These are phyloP conservation scores for Termitomyces sp. DNA, from an alignment of 768 basidiomycete species.

Conservation along the genomic window DNA sequence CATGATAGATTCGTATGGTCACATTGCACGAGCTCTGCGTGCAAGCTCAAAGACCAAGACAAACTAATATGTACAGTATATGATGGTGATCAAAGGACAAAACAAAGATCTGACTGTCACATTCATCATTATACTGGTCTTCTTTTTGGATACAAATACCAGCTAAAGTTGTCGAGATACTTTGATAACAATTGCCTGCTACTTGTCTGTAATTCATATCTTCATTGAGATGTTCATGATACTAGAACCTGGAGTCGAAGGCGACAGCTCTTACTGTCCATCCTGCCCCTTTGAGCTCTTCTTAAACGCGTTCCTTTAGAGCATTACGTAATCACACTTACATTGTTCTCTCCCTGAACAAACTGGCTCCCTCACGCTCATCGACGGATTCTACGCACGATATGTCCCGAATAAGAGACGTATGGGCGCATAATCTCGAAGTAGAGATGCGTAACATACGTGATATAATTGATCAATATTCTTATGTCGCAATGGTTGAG, in stretches of 20 bases:
- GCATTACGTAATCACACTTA: not conserved
- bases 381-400: conserved; percentile 14
- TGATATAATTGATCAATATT: conserved; percentile 82
- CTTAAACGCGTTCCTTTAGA: not conserved
- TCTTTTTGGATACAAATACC: not conserved
- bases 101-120: not conserved
- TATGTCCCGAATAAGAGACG: conserved; percentile 88
- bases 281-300: not conserved
- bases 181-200: not conserved
- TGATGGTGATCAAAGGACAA: not conserved
- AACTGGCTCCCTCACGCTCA: conserved; percentile 17
- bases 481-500: conserved; percentile 92
- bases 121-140: not conserved
- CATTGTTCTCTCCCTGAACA: conserved; percentile 3
- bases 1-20: conserved; percentile 73
- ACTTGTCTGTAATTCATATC: not conserved
- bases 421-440: conserved; percentile 93
- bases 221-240: not conserved
- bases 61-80: conserved; percentile 3
- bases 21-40: conserved; percentile 62
- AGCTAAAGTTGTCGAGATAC: not conserved
- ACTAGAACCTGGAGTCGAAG: not conserved
- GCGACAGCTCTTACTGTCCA: too few relatives aligned
- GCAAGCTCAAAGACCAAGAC: conserved; percentile 29
- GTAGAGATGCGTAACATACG: conserved; percentile 87